Evolutionary conservation across 2,329 filamentous ascomycete species (phyloP).

Genomic region (Trichoderma guizhouense): DNA sequence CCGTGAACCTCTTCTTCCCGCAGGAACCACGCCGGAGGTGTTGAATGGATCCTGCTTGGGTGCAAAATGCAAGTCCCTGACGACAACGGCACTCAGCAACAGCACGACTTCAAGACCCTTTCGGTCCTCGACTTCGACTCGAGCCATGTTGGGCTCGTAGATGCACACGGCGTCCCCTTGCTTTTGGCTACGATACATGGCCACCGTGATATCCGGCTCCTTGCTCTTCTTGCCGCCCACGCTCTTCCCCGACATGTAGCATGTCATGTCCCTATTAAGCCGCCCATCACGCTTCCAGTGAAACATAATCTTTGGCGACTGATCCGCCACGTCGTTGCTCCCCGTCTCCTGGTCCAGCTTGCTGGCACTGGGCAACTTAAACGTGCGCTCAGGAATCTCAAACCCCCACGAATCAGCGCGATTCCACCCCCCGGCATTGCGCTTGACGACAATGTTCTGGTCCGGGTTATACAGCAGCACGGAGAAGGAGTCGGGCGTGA

Average conservation of each 20-base stretch:
- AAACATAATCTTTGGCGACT: slow-evolving; percentile 75
- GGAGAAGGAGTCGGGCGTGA: slow-evolving; percentile 74
- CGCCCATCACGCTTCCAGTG: slow-evolving; percentile 87
- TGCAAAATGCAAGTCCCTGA: slow-evolving; percentile 62
- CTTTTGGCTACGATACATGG: slow-evolving; percentile 71
- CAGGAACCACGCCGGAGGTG: slow-evolving; percentile 46
- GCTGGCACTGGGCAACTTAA: slow-evolving; percentile 74
- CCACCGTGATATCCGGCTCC: slow-evolving; percentile 94
- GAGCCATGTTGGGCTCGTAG: slow-evolving; percentile 87
- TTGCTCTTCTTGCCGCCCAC: slow-evolving; percentile 75
- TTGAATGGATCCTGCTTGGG: slow-evolving; percentile 77
- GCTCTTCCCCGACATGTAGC: slow-evolving; percentile 77
- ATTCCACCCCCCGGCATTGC: slow-evolving; percentile 74
- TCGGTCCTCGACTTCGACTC: slow-evolving; percentile 88
- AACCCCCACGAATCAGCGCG: slow-evolving; percentile 84
- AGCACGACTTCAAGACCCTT: slow-evolving; percentile 89
- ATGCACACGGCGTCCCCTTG: slow-evolving; percentile 68
- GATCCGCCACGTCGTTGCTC: slow-evolving; percentile 37
- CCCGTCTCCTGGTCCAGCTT: slow-evolving; percentile 69
- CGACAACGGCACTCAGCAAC: slow-evolving; percentile 59
- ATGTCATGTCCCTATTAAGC: slow-evolving; percentile 82
- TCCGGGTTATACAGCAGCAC: slow-evolving; percentile 94
- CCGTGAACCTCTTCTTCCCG: slow-evolving; percentile 38
- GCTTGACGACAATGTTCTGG: slow-evolving; percentile 69
- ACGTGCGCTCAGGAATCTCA: slow-evolving; percentile 82